A percentile compares a stretch with the other conserved stretches of the same genome.
Conservation (phyloP, 1,139 yeast genomes). For the Protomyces lactucae-debilis region DNA sequence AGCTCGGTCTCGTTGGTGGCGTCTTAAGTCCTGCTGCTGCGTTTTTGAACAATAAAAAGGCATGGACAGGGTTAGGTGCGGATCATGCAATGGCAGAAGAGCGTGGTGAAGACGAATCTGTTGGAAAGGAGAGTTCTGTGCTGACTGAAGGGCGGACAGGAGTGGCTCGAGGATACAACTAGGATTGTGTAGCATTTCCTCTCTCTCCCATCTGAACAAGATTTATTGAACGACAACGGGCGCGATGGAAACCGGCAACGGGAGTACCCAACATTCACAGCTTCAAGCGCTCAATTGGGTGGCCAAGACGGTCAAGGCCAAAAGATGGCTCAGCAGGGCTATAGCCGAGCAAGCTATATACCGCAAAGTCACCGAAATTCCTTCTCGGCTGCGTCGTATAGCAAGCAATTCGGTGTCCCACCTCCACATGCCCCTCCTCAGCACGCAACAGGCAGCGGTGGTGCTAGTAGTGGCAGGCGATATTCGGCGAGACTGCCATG, state of each 20-base stretch:
- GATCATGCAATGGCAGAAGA: constrained; percentile 49
- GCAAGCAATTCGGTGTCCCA: constrained; percentile 2
- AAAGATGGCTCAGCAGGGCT: not conserved
- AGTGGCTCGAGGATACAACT: constrained; percentile 15
- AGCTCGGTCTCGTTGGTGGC: constrained; percentile 37
- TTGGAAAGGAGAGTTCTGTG: not conserved
- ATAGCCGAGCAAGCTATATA: not conserved
- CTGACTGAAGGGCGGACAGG: constrained; percentile 21
- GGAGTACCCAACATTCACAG: too few species aligned
- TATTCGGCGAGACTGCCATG: constrained; percentile 10
- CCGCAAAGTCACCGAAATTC: constrained; percentile 14
- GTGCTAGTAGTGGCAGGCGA: not conserved
- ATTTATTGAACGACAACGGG: not conserved
- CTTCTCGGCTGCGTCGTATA: constrained; percentile 20
- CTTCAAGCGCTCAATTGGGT: too few species aligned
- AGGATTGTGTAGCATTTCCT: not conserved
- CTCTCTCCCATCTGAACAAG: not conserved
- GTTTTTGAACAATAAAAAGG: constrained; percentile 58
- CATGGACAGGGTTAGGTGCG: constrained; percentile 89
- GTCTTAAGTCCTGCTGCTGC: constrained; percentile 89
- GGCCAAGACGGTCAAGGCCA: not conserved
- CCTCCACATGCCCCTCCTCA: not conserved
- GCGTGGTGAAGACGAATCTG: constrained; percentile 40
- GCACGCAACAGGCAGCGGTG: not conserved
- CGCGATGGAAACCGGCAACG: too few species aligned